phyloP scores from a whole-genome alignment of 2,329 filamentous ascomycete genomes.

The Scleromitrula shiraiana region DNA sequence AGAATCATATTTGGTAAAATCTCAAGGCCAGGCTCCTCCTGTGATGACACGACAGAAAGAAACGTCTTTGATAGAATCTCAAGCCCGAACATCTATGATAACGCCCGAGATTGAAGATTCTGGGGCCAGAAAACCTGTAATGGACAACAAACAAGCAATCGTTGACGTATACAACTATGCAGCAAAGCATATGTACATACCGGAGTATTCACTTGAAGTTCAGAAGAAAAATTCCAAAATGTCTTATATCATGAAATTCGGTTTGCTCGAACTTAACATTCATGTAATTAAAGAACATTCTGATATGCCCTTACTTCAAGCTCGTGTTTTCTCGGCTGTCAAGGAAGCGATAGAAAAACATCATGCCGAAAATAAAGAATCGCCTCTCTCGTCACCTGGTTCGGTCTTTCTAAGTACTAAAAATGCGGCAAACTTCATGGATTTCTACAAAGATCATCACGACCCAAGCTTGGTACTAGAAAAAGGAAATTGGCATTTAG shows the following conservation, averaged over 20 bases:
- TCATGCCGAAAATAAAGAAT: not conserved
- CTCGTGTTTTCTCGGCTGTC: not conserved
- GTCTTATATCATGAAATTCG: not conserved
- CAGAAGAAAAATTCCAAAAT: not conserved
- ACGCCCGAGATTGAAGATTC: too few species aligned
- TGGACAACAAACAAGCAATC: not conserved
- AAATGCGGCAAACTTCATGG: conserved; percentile 5
- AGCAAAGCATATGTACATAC: not conserved
- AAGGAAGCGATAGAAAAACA: not conserved
- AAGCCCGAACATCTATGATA: too few species aligned
- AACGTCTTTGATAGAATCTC: not conserved
- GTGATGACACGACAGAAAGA: too few species aligned
- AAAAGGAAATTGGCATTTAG: not conserved
- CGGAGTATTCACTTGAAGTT: not conserved
- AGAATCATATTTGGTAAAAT: too few species aligned
- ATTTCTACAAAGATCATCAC: conserved; percentile 9
- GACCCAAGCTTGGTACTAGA: not conserved
- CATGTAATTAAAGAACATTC: not conserved
- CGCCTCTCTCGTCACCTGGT: not conserved
- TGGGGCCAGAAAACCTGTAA: too few species aligned
- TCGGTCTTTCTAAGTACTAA: not conserved
- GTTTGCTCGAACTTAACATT: conserved; percentile 1
- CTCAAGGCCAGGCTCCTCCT: too few species aligned
- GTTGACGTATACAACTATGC: conserved; percentile 2
- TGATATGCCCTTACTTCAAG: not conserved